Evolutionary conservation across 176 grass and related monocot genomes (phyloP).

Genomic region (Ampelocalamus luodianensis): DNA sequence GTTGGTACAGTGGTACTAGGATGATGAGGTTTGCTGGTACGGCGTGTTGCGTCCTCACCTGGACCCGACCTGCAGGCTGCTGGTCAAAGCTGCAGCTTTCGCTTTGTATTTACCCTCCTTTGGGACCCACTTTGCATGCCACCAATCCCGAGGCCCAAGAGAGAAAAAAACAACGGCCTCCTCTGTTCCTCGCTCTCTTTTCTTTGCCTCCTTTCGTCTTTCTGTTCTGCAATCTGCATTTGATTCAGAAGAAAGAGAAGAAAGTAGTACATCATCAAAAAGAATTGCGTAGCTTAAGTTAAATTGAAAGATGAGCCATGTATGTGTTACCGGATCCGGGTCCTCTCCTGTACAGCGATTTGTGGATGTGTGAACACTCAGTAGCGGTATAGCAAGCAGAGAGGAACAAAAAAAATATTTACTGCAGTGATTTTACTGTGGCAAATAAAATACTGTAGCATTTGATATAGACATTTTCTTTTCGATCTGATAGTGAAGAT

Average conservation of each 20-base stretch:
- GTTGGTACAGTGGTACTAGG: neutral
- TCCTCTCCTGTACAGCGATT: no score
- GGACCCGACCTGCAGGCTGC: constrained; percentile 27
- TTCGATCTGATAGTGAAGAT: no score
- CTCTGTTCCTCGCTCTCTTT: neutral
- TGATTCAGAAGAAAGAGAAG: neutral
- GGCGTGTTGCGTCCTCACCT: constrained; percentile 48
- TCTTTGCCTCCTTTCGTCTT: neutral
- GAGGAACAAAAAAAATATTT: no score
- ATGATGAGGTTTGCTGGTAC: neutral
- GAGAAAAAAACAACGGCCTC: neutral
- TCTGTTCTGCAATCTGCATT: constrained; percentile 20
- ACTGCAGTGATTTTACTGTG: no score
- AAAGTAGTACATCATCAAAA: neutral
- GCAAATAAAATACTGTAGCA: no score
- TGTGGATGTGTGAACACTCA: no score
- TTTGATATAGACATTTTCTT: no score
- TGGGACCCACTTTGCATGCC: neutral
- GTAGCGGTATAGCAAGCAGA: no score
- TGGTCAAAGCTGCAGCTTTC: constrained; percentile 51
- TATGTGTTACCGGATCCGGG: neutral
- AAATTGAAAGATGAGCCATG: neutral
- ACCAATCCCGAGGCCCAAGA: constrained; percentile 47
- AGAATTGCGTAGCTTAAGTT: neutral
- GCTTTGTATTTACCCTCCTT: constrained; percentile 11